A percentile compares a stretch with the other conserved stretches of the same genome.
Evolutionary conservation across 768 basidiomycete species (phyloP).

Genomic region (Roridomyces roridus): DNA sequence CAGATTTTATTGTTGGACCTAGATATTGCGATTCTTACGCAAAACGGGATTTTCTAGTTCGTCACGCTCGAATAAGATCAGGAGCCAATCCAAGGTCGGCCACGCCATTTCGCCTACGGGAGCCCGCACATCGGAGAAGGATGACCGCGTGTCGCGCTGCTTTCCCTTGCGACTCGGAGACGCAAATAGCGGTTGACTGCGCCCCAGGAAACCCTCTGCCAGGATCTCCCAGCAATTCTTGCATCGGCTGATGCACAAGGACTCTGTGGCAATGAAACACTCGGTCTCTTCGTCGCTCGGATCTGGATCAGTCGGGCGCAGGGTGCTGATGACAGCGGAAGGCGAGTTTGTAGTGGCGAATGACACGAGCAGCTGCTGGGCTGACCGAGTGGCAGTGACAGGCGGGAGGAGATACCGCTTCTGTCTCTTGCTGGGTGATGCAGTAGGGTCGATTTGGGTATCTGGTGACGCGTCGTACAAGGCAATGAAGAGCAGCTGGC

Average conservation of each 20-base stretch:
- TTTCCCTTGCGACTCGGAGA: slow-evolving; percentile 43
- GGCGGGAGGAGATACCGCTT: slow-evolving; percentile 45
- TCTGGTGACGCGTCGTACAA: slow-evolving; percentile 48
- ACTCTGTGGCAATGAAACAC: slow-evolving; percentile 62
- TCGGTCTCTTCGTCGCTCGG: slow-evolving; percentile 39
- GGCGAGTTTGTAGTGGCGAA: slow-evolving; percentile 65
- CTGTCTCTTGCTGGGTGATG: slow-evolving; percentile 58
- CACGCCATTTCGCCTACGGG: slow-evolving; percentile 69
- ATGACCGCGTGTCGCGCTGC: slow-evolving; percentile 32
- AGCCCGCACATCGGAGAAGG: slow-evolving; percentile 33
- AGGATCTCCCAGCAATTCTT: slow-evolving; percentile 70
- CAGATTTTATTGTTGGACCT: too few relatives aligned
- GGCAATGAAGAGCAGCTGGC: slow-evolving; percentile 74
- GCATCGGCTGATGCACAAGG: slow-evolving; percentile 56
- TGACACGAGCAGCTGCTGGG: slow-evolving; percentile 60
- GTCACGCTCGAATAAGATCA: slow-evolving; percentile 73
- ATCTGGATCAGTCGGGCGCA: slow-evolving; percentile 43
- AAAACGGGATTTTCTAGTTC: slow-evolving; percentile 37
- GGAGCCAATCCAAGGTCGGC: slow-evolving; percentile 73
- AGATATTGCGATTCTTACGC: slow-evolving; percentile 22
- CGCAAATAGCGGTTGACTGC: slow-evolving; percentile 31
- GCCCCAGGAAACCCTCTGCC: slow-evolving; percentile 56
- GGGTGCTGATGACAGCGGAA: slow-evolving; percentile 53
- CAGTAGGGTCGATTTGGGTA: slow-evolving; percentile 31
- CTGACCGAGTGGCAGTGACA: slow-evolving; percentile 54